Conservation (phyloP, 345 rosid species). For the Brassica nigra region DNA sequence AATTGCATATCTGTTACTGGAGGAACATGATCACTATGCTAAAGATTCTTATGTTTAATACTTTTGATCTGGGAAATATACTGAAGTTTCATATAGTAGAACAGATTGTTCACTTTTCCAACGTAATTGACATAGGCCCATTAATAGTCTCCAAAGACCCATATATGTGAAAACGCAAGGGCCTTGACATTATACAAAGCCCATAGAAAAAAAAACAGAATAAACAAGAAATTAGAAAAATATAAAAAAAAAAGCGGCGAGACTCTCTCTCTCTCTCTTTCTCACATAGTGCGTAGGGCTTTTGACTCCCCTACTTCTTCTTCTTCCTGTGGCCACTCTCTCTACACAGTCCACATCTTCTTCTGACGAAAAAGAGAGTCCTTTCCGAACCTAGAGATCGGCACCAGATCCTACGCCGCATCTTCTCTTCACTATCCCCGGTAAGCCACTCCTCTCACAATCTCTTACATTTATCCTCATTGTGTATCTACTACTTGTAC, state of each 20-base stretch:
- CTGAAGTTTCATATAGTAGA: background rate
- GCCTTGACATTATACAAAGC: background rate
- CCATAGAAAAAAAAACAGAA: background rate
- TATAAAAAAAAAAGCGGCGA: conserved; percentile 28
- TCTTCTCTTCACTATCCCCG: conserved; percentile 21
- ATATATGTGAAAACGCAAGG: background rate
- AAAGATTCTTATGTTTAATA: background rate
- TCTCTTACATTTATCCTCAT: conserved; percentile 19
- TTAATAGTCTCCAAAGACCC: background rate
- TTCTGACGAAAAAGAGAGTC: background rate
- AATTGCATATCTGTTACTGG: background rate
- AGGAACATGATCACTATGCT: background rate
- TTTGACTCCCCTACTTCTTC: conserved; percentile 36
- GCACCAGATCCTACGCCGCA: conserved; percentile 37
- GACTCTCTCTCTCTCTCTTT: conserved; percentile 4
- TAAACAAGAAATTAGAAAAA: background rate
- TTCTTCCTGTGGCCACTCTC: conserved; percentile 33
- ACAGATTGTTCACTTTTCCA: background rate
- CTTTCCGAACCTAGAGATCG: conserved; percentile 25
- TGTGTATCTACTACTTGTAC: background rate
- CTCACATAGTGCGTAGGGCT: conserved; percentile 38
- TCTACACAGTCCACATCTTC: conserved; percentile 35
- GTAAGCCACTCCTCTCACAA: background rate
- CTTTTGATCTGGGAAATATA: background rate
- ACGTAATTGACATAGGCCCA: background rate